Percentiles rank a stretch among this genome's conserved stretches.
phyloP scores from a whole-genome alignment of 2,329 filamentous ascomycete species.

The Aspergillus spinulosporus region DNA sequence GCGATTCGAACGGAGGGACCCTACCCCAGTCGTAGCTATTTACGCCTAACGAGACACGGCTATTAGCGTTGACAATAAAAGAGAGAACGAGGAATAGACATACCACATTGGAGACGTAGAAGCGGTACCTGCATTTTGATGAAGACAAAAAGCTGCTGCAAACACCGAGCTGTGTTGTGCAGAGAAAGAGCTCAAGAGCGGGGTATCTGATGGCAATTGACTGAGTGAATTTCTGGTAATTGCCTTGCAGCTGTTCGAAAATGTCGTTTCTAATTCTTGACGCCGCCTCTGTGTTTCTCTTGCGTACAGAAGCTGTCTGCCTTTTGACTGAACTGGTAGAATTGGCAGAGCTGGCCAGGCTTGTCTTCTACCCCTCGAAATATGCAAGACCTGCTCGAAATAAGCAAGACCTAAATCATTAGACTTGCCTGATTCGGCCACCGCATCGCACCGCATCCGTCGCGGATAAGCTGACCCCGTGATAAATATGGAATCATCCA shows the following conservation, averaged over 20 bases:
- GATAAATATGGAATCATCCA: conserved; percentile 22
- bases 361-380: conserved; percentile 19
- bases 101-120: conserved; percentile 69
- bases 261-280: conserved; percentile 1
- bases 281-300: neutral
- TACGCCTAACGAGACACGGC: conserved; percentile 62
- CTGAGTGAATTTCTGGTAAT: conserved; percentile 5
- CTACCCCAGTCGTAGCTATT: conserved; percentile 98
- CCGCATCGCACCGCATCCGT: conserved; percentile 16
- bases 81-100: conserved; percentile 17
- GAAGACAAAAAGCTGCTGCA: conserved; percentile 3
- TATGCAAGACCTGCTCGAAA: conserved; percentile 15
- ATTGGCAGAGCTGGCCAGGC: no score
- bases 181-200: neutral
- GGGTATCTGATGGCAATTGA: conserved; percentile 4
- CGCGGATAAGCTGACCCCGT: conserved; percentile 12
- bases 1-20: conserved; percentile 19
- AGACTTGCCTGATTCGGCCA: conserved; percentile 19
- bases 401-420: neutral
- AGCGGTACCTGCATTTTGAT: conserved; percentile 72
- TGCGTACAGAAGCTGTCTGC: neutral
- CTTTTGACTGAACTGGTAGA: neutral
- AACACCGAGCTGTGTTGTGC: neutral
- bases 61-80: neutral
- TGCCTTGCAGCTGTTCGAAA: neutral